Conservation (phyloP, 2,329 filamentous ascomycete species). For the Cladosporium austrohemisphaericum region DNA sequence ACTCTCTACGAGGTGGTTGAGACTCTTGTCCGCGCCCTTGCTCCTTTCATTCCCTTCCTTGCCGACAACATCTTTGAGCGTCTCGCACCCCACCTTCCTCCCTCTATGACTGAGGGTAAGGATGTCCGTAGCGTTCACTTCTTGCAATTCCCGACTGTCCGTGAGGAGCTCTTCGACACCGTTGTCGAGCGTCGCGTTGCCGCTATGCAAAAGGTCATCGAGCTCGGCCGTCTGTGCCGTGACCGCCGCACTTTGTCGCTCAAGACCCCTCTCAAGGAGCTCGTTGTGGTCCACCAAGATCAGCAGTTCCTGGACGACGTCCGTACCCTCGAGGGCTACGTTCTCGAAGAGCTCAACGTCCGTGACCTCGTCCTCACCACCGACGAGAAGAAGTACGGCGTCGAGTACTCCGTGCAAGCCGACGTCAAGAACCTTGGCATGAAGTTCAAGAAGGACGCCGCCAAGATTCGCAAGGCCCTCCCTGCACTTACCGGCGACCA, state of each 20-base stretch:
- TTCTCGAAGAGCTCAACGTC: slow-evolving; percentile 88
- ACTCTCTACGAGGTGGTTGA: slow-evolving; percentile 91
- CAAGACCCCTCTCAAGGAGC: slow-evolving; percentile 84
- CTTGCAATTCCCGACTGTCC: slow-evolving; percentile 81
- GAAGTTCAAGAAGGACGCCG: slow-evolving; percentile 94
- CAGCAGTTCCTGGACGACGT: slow-evolving; percentile 81
- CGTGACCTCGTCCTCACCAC: slow-evolving; percentile 77
- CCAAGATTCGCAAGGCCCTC: slow-evolving; percentile 85
- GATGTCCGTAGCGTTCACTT: slow-evolving; percentile 90
- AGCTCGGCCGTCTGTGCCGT: slow-evolving; percentile 79
- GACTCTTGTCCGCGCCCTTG: slow-evolving; percentile 80
- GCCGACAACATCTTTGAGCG: slow-evolving; percentile 90
- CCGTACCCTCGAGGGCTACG: slow-evolving; percentile 78
- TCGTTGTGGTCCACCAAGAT: slow-evolving; percentile 84
- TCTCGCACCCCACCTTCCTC: slow-evolving; percentile 76
- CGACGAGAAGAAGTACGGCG: slow-evolving; percentile 86
- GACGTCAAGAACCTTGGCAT: slow-evolving; percentile 95
- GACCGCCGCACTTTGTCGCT: slow-evolving; percentile 80
- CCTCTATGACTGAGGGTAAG: slow-evolving; percentile 58
- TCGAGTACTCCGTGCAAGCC: slow-evolving; percentile 83
- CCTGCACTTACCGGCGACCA: slow-evolving; percentile 73
- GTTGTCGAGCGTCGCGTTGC: slow-evolving; percentile 80
- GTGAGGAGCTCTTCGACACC: slow-evolving; percentile 80
- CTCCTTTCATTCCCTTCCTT: slow-evolving; percentile 93
- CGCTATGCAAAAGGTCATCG: slow-evolving; percentile 94